Percentiles rank a stretch among this genome's conserved stretches.
Evolutionary conservation across 2,329 filamentous ascomycete genomes (phyloP).

Genomic region (Neofusicoccum sp.): DNA sequence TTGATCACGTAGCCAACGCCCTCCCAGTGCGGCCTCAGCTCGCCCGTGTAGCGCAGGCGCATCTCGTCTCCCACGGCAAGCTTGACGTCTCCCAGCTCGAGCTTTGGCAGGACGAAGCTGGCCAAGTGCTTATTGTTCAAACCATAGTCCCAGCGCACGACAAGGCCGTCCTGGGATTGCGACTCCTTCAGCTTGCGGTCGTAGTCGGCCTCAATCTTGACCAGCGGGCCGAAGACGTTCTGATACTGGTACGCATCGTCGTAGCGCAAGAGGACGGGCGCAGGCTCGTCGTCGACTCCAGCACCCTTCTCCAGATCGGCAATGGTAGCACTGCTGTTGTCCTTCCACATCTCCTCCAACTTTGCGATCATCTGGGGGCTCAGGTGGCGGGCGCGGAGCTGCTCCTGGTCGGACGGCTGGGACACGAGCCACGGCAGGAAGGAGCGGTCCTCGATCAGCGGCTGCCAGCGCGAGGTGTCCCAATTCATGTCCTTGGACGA

Average conservation of each 20-base stretch:
- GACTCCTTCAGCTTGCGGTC: conserved; percentile 98
- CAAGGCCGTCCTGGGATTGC: conserved; percentile 92
- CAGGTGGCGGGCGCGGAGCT: conserved; percentile 88
- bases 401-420: conserved; percentile 87
- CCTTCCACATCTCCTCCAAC: conserved; percentile 98
- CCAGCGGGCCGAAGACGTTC: conserved; percentile 94
- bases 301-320: conserved; percentile 87
- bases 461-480: conserved; percentile 97
- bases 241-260: conserved; percentile 98
- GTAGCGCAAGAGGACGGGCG: conserved; percentile 87
- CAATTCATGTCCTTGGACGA: conserved; percentile 99
- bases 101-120: conserved; percentile 92
- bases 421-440: conserved; percentile 93
- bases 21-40: conserved; percentile 89
- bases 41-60: conserved; percentile 93
- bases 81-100: conserved; percentile 96
- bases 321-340: conserved; percentile 83
- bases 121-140: conserved; percentile 97
- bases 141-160: conserved; percentile 91
- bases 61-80: conserved; percentile 97
- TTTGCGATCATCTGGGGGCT: conserved; percentile 94
- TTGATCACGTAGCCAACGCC: conserved; percentile 99
- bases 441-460: conserved; percentile 92
- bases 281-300: conserved; percentile 91
- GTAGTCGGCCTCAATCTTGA: conserved; percentile 99